Base-by-base conservation (phyloP, 1,139 yeast species). In the Debaryomyces sp. region DNA sequence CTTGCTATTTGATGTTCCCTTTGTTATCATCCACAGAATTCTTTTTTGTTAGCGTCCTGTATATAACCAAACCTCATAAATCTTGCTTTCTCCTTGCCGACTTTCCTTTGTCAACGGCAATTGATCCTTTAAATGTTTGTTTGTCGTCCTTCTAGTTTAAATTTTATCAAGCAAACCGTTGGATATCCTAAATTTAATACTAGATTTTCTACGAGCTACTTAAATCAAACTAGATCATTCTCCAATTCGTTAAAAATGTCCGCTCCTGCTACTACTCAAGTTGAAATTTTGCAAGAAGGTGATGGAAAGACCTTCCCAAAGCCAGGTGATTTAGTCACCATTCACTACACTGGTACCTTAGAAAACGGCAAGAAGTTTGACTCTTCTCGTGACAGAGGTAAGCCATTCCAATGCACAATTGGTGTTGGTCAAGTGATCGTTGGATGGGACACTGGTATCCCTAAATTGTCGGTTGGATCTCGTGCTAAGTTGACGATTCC, bases 401-500 rank as follows among this genome's bases (percentile, higher is more conserved):
- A 85, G 71, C 97, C 98, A 56, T 92, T 94, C 84, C 90, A 89
- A 69, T 88, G 96, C 71, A 76, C 77, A 70, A 88, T 92, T 68
- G 98, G 98, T 68, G 96, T 89, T 58, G 97, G 98, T 53, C 96
- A 88, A 75, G 97, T 92, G 57, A 92, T 92, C 73, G 81, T 83
- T 63, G 98, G 98, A 55, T 92, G 98, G 98, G 98, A 92, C 67
- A 88, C 84, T 65, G 96, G 87, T 55, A 89, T 90, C 66, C 96
- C 96, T 50, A 85, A 90, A 71, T 81, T 94, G 71, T 87, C 96
- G 50, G 80, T 91, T 50, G 98, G 98, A 59, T 90, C 95, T 71
- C 87, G 87, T 77, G 96, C 97, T 48, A 81, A 87, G 67, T 78
- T 94, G 67, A 90, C 95, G 61, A 90, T 92, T 62, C 96, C 97